A percentile compares a stretch with the other conserved stretches of the same genome.
Conservation (phyloP, 2,329 filamentous ascomycete species). For the Botrytis tulipae region DNA sequence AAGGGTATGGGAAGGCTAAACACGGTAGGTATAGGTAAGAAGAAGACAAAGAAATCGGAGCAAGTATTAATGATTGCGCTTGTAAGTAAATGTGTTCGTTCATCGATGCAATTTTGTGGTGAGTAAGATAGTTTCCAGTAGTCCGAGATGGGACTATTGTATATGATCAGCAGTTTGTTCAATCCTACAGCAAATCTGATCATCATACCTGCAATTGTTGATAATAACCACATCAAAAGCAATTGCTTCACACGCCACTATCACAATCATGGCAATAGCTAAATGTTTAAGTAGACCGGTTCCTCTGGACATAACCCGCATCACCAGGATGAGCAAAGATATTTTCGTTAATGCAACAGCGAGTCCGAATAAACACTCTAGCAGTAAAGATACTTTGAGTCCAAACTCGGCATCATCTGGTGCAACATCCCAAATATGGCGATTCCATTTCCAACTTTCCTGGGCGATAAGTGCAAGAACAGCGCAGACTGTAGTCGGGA, state of each 20-base stretch:
- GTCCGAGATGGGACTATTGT: slow-evolving; percentile 39
- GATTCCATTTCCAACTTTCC: slow-evolving; percentile 40
- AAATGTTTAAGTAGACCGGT: slow-evolving; percentile 37
- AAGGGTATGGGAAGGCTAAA: slow-evolving; percentile 46
- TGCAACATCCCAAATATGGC: slow-evolving; percentile 45
- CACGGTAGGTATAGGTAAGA: slow-evolving; percentile 49
- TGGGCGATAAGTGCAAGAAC: slow-evolving; percentile 39
- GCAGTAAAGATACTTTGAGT: slow-evolving; percentile 41
- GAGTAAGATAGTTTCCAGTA: slow-evolving; percentile 40
- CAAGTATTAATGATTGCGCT: slow-evolving; percentile 58
- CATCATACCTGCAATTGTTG: slow-evolving; percentile 43
- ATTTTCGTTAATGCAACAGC: slow-evolving; percentile 41
- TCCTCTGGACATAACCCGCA: slow-evolving; percentile 41
- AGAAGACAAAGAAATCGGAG: slow-evolving; percentile 54
- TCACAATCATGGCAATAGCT: slow-evolving; percentile 35
- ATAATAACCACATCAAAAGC: slow-evolving; percentile 40
- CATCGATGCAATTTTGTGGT: slow-evolving; percentile 45
- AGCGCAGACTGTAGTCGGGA: slow-evolving; percentile 41
- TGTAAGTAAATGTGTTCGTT: slow-evolving; percentile 50
- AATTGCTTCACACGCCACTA: slow-evolving; percentile 38
- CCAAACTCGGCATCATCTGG: slow-evolving; percentile 34
- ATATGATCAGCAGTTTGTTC: background rate
- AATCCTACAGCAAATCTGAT: background rate
- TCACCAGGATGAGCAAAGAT: slow-evolving; percentile 37
- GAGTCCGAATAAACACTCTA: slow-evolving; percentile 42